Evolutionary conservation across 2,329 filamentous ascomycete genomes (phyloP).

Genomic region (Cryphonectria naterciae): DNA sequence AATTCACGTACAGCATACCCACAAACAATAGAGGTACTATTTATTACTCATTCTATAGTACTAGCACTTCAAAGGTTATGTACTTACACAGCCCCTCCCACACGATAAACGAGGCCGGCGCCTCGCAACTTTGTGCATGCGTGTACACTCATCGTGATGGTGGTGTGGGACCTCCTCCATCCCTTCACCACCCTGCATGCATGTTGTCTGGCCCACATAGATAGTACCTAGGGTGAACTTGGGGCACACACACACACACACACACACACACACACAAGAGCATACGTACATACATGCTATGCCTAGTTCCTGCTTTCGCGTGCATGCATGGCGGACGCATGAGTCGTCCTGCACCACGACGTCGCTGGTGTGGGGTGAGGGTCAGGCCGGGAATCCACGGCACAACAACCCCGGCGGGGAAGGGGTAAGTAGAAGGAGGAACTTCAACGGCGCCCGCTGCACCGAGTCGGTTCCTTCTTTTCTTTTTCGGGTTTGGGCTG

Average conservation of each 20-base stretch:
- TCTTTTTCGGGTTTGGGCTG: background rate
- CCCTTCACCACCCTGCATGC: background rate
- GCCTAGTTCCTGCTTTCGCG: background rate
- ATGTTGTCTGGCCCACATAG: background rate
- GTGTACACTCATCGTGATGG: background rate
- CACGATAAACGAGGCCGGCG: background rate
- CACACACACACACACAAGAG: too few species aligned
- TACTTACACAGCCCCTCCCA: too few species aligned
- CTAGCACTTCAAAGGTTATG: too few species aligned
- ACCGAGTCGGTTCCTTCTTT: background rate
- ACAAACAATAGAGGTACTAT: background rate
- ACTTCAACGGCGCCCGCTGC: background rate
- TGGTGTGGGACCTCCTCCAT: background rate
- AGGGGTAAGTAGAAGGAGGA: background rate
- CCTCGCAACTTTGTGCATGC: background rate
- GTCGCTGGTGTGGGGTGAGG: background rate
- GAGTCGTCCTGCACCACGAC: background rate
- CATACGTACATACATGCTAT: background rate
- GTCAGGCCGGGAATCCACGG: background rate
- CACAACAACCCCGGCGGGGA: background rate
- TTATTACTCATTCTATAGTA: too few species aligned
- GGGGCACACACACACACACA: background rate
- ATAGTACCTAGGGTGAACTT: too few species aligned
- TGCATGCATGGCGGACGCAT: conserved; percentile 3
- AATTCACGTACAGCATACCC: too few species aligned